These are phyloP conservation scores for Helminthosporium solani DNA, from an alignment of 2,329 filamentous ascomycete species.

Conservation along the genomic window DNA sequence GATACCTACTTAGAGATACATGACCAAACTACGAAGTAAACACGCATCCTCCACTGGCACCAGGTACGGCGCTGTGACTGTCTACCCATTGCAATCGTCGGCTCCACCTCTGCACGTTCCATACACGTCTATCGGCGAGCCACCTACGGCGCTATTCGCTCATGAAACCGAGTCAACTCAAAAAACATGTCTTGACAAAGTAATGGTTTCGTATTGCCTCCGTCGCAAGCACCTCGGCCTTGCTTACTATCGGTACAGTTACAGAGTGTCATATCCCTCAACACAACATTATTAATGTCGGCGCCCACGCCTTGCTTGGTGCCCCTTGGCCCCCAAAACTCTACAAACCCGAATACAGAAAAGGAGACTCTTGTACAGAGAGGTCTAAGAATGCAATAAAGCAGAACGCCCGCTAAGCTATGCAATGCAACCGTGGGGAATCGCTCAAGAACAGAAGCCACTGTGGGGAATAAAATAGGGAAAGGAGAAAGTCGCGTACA, in stretches of 20 bases:
- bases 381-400: not conserved
- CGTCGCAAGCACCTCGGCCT: conserved; percentile 7
- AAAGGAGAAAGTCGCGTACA: conserved; percentile 11
- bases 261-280: conserved; percentile 20
- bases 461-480: conserved; percentile 3
- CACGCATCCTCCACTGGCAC: too few relatives aligned
- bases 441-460: conserved; percentile 15
- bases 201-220: conserved; percentile 20
- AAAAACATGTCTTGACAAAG: conserved; percentile 13
- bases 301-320: not conserved
- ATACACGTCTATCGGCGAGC: too few relatives aligned
- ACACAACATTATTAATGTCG: conserved; percentile 18
- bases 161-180: not conserved
- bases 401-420: conserved; percentile 38
- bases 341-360: not conserved
- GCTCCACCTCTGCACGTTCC: too few relatives aligned
- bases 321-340: not conserved
- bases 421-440: conserved; percentile 19
- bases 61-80: not conserved
- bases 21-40: too few relatives aligned
- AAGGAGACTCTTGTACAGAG: not conserved
- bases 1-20: too few relatives aligned
- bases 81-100: conserved; percentile 1
- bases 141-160: too few relatives aligned
- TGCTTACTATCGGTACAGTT: conserved; percentile 18